Percentiles rank a stretch among this genome's conserved stretches.
These are phyloP conservation scores for Xylaria bambusicola DNA, from an alignment of 495 filamentous ascomycete genomes.

Conservation along the genomic window DNA sequence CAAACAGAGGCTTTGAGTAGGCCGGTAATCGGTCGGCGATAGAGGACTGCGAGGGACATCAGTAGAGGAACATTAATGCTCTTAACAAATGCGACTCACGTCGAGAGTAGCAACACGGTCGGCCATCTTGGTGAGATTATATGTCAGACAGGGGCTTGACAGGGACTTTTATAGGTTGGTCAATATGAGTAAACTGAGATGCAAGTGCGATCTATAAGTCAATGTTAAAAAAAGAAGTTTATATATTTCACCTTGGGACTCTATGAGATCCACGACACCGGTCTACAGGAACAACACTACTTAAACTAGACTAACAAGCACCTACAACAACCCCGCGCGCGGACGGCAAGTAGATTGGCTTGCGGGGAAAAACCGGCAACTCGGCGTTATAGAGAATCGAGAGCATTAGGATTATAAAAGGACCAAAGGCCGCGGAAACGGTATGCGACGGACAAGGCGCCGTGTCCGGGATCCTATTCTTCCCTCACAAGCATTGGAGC, in stretches of 20 bases:
- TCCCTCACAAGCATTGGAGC: no score
- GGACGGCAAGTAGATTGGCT: neutral
- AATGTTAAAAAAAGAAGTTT: no score
- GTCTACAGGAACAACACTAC: no score
- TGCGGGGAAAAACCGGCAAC: constrained; percentile 36
- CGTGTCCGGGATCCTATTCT: no score
- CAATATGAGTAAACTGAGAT: no score
- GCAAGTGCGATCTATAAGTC: no score
- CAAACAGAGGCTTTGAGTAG: constrained; percentile 77
- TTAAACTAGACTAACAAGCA: no score
- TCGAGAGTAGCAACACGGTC: constrained; percentile 39
- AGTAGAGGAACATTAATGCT: neutral
- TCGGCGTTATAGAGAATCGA: constrained; percentile 19
- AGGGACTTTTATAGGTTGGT: no score
- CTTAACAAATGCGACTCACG: constrained; percentile 27
- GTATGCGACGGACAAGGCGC: neutral
- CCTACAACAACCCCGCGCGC: constrained; percentile 32
- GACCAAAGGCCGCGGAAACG: neutral
- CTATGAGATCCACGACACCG: no score
- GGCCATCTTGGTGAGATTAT: constrained; percentile 33
- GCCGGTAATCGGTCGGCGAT: constrained; percentile 58
- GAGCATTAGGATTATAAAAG: neutral
- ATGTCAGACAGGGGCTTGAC: neutral
- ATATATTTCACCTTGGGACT: no score
- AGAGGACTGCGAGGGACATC: constrained; percentile 26